Base-by-base conservation (phyloP, 2,329 filamentous ascomycete species). In the Xylaria sp. region DNA sequence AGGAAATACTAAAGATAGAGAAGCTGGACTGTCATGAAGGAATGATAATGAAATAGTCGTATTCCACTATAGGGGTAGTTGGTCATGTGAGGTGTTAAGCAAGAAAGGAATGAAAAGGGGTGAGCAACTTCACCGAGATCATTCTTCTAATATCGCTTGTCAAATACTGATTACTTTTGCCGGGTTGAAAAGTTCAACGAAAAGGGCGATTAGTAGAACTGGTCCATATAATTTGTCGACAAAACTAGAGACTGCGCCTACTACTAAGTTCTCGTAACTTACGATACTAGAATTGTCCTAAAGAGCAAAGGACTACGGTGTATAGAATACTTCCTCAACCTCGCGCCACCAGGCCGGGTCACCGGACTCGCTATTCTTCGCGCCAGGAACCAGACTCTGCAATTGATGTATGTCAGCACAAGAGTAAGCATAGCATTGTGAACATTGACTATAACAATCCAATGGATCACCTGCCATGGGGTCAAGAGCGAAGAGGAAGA, bases 321-420 rank as follows among this genome's bases (percentile, higher is more conserved):
- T 77, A 74, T 90, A 89, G 74, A 92, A 92, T 2, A 92, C 89
- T 79, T 92, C 89, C 76, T 92, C 88, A 22, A 90, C 76, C 1
- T 84, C 84, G 74, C 86, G 89, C 90, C 90, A 92, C 90, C 90
- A 92, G 11, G 83, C 76, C n/a, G 86, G 86, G 70, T 83, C 83
- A 1, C 87, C 89, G 5, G 85, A 83, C 71, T 86, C 84, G 68
- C 87, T 89, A 67, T 83, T 84, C 72, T 81, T 83, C 1, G 87
- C 88, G 0, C 87, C 89, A 0, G 85, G 82, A 1, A 90, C 86
- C 33, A 91, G 75, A 53, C 74, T 77, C 75, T 78, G 36, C 4
- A 47, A 22, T 33, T 15, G 27, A 20, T 44, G 29, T 25, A 61
- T 62, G 70, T 66, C 7, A 64, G 60, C 44, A 49, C 4, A 4